Conservation (phyloP, 805 yeast genomes). For the Cyberlindnera americana region DNA sequence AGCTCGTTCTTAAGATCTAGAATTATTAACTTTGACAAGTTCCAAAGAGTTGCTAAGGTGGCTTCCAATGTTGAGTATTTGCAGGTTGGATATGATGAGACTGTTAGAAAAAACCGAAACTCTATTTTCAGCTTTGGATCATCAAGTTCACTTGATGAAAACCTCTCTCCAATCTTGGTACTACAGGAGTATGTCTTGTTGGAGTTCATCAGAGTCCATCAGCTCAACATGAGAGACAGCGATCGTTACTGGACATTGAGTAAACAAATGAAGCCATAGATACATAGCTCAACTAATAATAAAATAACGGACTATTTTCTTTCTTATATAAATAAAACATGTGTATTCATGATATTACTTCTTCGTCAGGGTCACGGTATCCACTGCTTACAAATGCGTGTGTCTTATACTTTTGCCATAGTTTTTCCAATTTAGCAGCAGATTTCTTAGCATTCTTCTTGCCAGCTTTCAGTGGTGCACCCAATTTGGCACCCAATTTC, state of each 20-base stretch:
- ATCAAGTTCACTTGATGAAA: constrained; percentile 20
- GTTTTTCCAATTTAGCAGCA: constrained; percentile 29
- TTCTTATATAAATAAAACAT: neutral
- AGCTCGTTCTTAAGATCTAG: constrained; percentile 44
- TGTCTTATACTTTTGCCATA: constrained; percentile 56
- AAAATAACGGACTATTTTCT: neutral
- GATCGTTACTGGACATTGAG: constrained; percentile 76
- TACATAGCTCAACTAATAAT: neutral
- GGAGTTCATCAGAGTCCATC: constrained; percentile 69
- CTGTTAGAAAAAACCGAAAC: constrained; percentile 24
- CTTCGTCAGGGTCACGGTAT: constrained; percentile 11
- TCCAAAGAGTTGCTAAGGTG: constrained; percentile 60
- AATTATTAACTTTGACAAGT: constrained; percentile 71
- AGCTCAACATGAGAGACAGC: constrained; percentile 52
- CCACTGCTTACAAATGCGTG: constrained; percentile 51
- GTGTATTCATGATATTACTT: neutral
- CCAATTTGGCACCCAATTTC: constrained; percentile 50
- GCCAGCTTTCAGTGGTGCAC: constrained; percentile 33
- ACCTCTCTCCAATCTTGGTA: constrained; percentile 32
- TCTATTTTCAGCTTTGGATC: constrained; percentile 26
- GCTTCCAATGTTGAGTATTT: constrained; percentile 64
- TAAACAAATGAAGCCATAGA: constrained; percentile 31
- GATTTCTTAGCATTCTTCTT: constrained; percentile 10
- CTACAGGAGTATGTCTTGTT: constrained; percentile 52
- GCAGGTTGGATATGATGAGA: constrained; percentile 53